A percentile compares a stretch with the other conserved stretches of the same genome.
phyloP scores from a whole-genome alignment of 2,329 filamentous ascomycete genomes.

The Alternaria ventricosa region DNA sequence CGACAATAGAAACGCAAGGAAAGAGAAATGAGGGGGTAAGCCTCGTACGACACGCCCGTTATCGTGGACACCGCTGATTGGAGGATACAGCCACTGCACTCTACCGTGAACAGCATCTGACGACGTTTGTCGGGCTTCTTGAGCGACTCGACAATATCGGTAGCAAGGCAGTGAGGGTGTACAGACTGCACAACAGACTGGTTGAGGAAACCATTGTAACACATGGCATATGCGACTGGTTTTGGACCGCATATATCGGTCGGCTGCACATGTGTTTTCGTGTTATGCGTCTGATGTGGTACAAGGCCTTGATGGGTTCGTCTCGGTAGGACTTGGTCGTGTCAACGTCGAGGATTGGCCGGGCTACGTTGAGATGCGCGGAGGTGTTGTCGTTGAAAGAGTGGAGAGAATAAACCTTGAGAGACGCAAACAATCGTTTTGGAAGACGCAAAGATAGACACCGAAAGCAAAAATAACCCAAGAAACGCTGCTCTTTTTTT shows the following conservation, averaged over 20 bases:
- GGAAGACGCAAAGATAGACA: background rate
- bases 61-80: background rate
- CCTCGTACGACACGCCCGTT: background rate
- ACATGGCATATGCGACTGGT: background rate
- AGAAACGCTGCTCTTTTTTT: background rate
- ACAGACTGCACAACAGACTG: background rate
- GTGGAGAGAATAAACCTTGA: background rate
- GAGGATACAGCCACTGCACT: background rate
- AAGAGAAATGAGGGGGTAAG: background rate
- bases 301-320: background rate
- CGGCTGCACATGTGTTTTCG: background rate
- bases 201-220: background rate
- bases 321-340: background rate
- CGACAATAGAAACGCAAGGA: no score
- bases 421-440: background rate
- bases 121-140: background rate
- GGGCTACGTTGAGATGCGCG: background rate
- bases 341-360: background rate
- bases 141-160: background rate
- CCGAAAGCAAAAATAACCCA: background rate
- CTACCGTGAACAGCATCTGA: background rate
- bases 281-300: background rate
- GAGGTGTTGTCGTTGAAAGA: background rate
- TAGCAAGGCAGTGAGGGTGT: background rate
- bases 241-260: background rate